phyloP scores from a whole-genome alignment of 2,329 filamentous ascomycete genomes.

The Dactylonectria macrodidyma region DNA sequence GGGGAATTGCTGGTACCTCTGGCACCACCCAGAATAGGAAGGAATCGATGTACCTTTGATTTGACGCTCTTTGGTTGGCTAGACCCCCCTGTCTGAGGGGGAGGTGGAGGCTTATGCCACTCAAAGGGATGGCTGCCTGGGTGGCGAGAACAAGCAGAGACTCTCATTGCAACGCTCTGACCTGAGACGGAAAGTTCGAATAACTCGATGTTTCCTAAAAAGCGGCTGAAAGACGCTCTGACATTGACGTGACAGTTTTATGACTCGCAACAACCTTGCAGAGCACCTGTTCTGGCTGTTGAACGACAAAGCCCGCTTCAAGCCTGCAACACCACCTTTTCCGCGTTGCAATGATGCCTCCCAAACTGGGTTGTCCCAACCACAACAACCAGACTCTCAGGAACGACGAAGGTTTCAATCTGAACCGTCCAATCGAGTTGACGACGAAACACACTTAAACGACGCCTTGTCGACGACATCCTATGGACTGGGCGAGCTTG shows the following conservation, averaged over 20 bases:
- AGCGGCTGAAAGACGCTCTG: constrained; percentile 42
- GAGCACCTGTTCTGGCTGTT: constrained; percentile 72
- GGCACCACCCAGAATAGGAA: no score
- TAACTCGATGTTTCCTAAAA: constrained; percentile 44
- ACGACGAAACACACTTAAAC: constrained; percentile 15
- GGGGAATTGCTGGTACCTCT: no score
- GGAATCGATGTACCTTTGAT: no score
- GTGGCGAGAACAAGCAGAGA: no score
- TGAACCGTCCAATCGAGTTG: constrained; percentile 9
- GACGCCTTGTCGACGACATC: constrained; percentile 27
- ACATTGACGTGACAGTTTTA: constrained; percentile 58
- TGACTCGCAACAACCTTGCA: constrained; percentile 74
- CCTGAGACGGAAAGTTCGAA: constrained; percentile 24
- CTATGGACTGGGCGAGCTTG: constrained; percentile 43
- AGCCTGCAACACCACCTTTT: constrained; percentile 57
- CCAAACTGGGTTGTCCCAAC: constrained; percentile 45
- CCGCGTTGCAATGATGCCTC: constrained; percentile 51
- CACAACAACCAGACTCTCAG: constrained; percentile 37
- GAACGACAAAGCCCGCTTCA: constrained; percentile 60
- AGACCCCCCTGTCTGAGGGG: no score
- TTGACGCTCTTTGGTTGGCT: no score
- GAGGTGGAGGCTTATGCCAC: no score
- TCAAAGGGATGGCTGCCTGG: constrained; percentile 21
- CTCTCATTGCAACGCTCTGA: constrained; percentile 29
- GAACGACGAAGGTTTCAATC: constrained; percentile 15